These are phyloP conservation scores for Annona cherimola DNA, from an alignment of 164 flowering plant species.

Conservation along the genomic window DNA sequence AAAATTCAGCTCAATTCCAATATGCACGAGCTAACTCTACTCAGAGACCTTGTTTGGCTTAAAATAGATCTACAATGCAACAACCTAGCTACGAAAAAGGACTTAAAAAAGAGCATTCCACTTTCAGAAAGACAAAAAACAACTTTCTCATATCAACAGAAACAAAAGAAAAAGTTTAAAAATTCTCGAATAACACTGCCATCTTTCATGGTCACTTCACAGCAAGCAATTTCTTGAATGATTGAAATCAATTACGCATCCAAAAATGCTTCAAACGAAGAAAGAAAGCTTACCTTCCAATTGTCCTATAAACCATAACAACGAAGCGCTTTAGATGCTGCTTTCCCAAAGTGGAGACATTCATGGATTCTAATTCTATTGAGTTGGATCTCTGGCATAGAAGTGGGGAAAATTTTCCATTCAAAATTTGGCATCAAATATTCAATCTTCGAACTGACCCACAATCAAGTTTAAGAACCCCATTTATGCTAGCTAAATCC, in stretches of 20 bases:
- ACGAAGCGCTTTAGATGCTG: constrained; percentile 49
- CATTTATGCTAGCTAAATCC: too few species aligned
- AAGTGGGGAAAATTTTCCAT: too few species aligned
- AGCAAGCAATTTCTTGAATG: background rate
- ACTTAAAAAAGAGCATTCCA: background rate
- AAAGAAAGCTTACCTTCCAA: constrained; percentile 57
- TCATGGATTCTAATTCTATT: too few species aligned
- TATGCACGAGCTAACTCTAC: background rate
- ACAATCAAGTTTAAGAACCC: too few species aligned
- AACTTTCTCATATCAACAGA: background rate
- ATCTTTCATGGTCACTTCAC: background rate
- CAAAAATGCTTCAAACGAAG: background rate
- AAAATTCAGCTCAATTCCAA: background rate
- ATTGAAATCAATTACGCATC: background rate
- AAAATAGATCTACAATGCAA: background rate
- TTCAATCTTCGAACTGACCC: too few species aligned
- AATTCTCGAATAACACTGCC: background rate
- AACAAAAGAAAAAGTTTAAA: background rate
- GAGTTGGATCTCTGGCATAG: too few species aligned
- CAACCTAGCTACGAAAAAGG: background rate
- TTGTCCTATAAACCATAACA: constrained; percentile 82
- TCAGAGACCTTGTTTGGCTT: background rate
- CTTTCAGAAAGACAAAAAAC: background rate
- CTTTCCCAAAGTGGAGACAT: too few species aligned
- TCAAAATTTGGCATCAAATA: too few species aligned